Conservation (phyloP, 73 alveolate species). For the Diophrys sp. region DNA sequence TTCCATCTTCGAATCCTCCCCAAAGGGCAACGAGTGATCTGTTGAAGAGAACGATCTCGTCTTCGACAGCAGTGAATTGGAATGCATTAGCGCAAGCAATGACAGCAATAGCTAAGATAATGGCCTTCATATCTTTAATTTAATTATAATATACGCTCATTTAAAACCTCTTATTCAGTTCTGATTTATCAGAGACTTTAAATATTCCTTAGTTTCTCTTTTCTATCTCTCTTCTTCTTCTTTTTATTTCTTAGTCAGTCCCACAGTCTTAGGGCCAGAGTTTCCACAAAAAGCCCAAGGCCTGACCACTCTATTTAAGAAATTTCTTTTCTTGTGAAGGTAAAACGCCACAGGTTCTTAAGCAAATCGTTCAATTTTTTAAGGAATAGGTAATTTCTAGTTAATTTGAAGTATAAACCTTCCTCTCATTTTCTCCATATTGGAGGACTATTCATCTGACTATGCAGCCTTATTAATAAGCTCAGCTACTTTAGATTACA, state of each 20-base stretch:
- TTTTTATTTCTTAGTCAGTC: background rate
- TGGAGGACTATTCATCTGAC: background rate
- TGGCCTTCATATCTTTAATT: too few relatives aligned
- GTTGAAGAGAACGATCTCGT: background rate
- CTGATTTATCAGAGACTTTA: background rate
- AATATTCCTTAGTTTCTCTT: background rate
- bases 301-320: background rate
- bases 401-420: background rate
- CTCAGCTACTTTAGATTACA: slow-evolving; percentile 1
- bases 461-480: background rate
- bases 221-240: background rate
- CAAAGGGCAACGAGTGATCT: background rate
- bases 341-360: slow-evolving; percentile 13
- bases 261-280: background rate
- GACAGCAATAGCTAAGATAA: too few relatives aligned
- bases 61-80: too few relatives aligned
- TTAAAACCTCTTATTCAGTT: background rate
- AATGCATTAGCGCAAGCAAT: too few relatives aligned
- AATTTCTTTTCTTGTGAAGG: slow-evolving; percentile 11
- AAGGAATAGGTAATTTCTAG: slow-evolving; percentile 1
- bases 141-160: too few relatives aligned
- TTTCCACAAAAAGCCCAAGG: background rate
- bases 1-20: slow-evolving; percentile 4
- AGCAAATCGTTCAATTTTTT: slow-evolving; percentile 3
- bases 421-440: slow-evolving; percentile 9